Evolutionary conservation across 2,329 filamentous ascomycete genomes (phyloP).

Genomic region (Penicillium psychrosexuale): DNA sequence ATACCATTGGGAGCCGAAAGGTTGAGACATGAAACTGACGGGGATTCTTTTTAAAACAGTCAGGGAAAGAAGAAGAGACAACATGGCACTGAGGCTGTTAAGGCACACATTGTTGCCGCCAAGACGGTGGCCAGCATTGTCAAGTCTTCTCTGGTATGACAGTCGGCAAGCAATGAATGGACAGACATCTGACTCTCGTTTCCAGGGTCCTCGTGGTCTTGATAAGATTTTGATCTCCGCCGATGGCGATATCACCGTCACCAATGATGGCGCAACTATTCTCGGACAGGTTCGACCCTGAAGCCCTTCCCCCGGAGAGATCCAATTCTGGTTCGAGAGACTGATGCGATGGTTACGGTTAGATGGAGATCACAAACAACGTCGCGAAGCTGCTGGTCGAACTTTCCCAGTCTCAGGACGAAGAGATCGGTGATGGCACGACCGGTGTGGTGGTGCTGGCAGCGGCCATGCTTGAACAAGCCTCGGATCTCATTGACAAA

Average conservation of each 20-base stretch:
- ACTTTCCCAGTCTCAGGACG: slow-evolving; percentile 96
- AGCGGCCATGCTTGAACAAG: slow-evolving; percentile 91
- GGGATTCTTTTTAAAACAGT: slow-evolving; percentile 46
- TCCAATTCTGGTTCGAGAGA: background rate
- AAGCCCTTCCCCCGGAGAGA: slow-evolving; percentile 6
- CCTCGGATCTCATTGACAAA: slow-evolving; percentile 97
- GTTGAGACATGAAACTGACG: slow-evolving; percentile 25
- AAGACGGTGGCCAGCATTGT: slow-evolving; percentile 95
- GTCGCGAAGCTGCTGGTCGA: slow-evolving; percentile 96
- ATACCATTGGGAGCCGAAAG: slow-evolving; percentile 7
- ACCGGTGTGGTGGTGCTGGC: slow-evolving; percentile 96
- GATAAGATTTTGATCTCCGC: slow-evolving; percentile 99
- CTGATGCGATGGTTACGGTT: slow-evolving; percentile 19
- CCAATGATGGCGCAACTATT: slow-evolving; percentile 98
- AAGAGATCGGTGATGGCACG: slow-evolving; percentile 97
- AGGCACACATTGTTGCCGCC: slow-evolving; percentile 95
- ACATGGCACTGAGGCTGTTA: slow-evolving; percentile 94
- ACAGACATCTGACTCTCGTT: slow-evolving; percentile 9
- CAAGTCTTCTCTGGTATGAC: slow-evolving; percentile 77
- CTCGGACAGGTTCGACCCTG: slow-evolving; percentile 61
- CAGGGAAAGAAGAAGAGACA: slow-evolving; percentile 98
- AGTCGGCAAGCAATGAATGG: background rate
- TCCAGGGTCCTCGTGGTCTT: slow-evolving; percentile 79
- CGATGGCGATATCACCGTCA: slow-evolving; percentile 98
- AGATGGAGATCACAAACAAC: slow-evolving; percentile 99